Conservation (phyloP, 352 stramenopile genomes). For the Phytophthora sansomeana region DNA sequence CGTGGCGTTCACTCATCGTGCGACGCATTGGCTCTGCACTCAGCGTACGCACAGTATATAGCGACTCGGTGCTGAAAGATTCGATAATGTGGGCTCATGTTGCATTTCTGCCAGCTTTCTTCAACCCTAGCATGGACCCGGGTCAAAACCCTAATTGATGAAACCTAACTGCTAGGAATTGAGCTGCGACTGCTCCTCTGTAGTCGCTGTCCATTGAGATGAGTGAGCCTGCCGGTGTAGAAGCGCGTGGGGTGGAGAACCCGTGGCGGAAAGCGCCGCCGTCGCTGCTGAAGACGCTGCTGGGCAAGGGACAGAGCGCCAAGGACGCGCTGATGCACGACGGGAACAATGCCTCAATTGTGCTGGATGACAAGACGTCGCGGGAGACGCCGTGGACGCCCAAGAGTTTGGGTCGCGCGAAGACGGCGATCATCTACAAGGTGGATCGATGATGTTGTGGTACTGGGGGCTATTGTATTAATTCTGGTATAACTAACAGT, state of each 20-base stretch:
- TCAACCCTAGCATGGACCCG: conserved; percentile 34
- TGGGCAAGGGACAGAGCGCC: conserved; percentile 35
- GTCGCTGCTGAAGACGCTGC: conserved; percentile 50
- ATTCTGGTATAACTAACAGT: background rate
- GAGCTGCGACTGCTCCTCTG: background rate
- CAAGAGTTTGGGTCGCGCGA: conserved; percentile 85
- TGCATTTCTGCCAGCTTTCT: conserved; percentile 29
- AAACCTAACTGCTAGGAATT: conserved; percentile 17
- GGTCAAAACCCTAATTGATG: conserved; percentile 12
- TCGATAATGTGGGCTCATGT: conserved; percentile 23
- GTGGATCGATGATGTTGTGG: conserved; percentile 27
- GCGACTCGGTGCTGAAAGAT: conserved; percentile 14
- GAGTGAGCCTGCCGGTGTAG: conserved; percentile 17
- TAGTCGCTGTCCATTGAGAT: background rate
- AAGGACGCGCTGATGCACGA: conserved; percentile 64
- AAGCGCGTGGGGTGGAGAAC: background rate
- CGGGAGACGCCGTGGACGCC: conserved; percentile 80
- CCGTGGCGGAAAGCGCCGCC: conserved; percentile 12
- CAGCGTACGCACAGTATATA: no score
- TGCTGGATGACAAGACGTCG: conserved; percentile 54
- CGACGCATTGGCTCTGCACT: conserved; percentile 26
- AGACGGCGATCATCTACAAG: conserved; percentile 90
- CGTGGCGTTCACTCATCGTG: conserved; percentile 27
- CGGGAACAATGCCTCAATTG: conserved; percentile 84
- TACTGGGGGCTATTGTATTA: background rate